Base-by-base conservation (phyloP, 2,329 filamentous ascomycete species). In the Xylariaceae sp. region DNA sequence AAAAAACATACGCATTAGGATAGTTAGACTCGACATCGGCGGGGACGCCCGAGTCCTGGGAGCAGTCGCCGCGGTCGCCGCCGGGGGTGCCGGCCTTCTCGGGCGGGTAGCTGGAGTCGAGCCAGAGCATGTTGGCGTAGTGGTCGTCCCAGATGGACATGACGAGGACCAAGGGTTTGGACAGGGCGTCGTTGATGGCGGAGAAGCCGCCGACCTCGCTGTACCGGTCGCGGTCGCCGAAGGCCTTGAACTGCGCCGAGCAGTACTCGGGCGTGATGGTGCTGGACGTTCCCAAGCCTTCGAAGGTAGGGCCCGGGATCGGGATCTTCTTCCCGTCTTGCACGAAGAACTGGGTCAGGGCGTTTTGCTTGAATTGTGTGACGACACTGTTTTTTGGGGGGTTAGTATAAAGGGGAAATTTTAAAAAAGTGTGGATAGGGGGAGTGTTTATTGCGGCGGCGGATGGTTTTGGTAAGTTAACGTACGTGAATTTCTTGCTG, bases 91-190 rank as follows among this genome's bases (percentile, higher is more conserved):
- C 56, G 31, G 52, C 53, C 49, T 58, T 56, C 50, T 59, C 56
- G 34, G 54, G 54, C 14, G 54, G 56, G 64, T 74, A 79, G 50
- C 67, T 71, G 43, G 51, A 55, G 66, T 80, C 76, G 48, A 81
- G 68, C 76, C 76, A 80, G 41, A 76, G 68, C 74, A 80, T 79
- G 62, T 74, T 67, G 54, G 72, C 62, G 27, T 69, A 59, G 59
- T 78, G 70, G 61, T 82, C 78, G 51, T 80, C 76, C 74, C 73
- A 77, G 49, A 77, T 64, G 23, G 66, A 71, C 69, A 81, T 69
- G 51, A 80, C 76, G 13, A 82, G 68, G 21, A 81, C 78, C 71
- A 81, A 76, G 31, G 76, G 77, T 40, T 68, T 52, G 5, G 59
- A 59, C 34, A 81, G 58, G 15, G 73, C 75, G 2, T 64, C 48